A percentile compares a stretch with the other conserved stretches of the same genome.
phyloP scores from a whole-genome alignment of 768 basidiomycete genomes.

The Boletus pseudopeckii region DNA sequence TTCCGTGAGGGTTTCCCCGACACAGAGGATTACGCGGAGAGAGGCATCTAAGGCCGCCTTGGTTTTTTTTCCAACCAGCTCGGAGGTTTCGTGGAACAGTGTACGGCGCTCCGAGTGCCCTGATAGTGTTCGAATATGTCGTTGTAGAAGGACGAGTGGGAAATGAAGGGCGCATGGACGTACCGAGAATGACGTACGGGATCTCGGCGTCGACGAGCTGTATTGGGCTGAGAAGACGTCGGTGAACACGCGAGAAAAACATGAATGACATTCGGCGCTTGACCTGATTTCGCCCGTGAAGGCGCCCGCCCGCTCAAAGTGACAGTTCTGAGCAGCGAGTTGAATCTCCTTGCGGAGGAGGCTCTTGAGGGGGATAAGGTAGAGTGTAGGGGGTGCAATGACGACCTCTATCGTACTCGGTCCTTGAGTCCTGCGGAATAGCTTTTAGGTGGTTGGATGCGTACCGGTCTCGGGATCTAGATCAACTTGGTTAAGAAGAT shows the following conservation, averaged over 20 bases:
- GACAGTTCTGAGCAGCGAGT: conserved; percentile 90
- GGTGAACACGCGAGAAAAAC: background rate
- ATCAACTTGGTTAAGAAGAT: conserved; percentile 71
- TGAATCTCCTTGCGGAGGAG: conserved; percentile 63
- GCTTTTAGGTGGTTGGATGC: background rate
- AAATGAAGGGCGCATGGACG: conserved; percentile 9
- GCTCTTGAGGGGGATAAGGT: conserved; percentile 71
- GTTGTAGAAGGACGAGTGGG: background rate
- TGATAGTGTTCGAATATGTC: conserved; percentile 19
- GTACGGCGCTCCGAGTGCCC: conserved; percentile 97
- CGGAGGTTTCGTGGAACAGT: conserved; percentile 85
- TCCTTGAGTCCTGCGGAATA: conserved; percentile 9
- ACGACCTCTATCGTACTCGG: conserved; percentile 68
- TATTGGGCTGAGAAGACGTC: conserved; percentile 48
- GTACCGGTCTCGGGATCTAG: conserved; percentile 78
- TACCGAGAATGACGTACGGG: conserved; percentile 89
- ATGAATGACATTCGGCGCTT: conserved; percentile 12
- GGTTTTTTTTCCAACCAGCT: conserved; percentile 81
- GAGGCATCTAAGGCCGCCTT: conserved; percentile 72
- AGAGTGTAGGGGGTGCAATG: conserved; percentile 87
- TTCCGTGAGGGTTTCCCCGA: conserved; percentile 90
- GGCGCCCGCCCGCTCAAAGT: conserved; percentile 80
- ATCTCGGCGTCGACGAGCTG: conserved; percentile 87
- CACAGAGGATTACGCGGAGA: conserved; percentile 89
- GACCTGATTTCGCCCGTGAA: conserved; percentile 97